These are phyloP conservation scores for Pseudocercospora pini-densiflorae DNA, from an alignment of 2,329 filamentous ascomycete genomes.

Conservation along the genomic window DNA sequence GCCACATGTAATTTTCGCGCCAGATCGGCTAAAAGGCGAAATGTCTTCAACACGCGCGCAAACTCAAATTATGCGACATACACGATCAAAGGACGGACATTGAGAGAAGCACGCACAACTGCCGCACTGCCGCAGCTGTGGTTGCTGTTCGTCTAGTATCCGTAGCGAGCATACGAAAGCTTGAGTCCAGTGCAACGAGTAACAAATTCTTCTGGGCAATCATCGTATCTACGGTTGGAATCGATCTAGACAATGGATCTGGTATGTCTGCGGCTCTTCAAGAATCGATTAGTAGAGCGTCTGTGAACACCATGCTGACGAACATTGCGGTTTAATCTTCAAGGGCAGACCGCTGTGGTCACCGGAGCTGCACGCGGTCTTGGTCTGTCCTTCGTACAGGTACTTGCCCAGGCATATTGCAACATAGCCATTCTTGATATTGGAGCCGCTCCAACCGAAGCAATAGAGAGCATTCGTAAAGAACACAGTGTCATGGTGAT, in stretches of 20 bases:
- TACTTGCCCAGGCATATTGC: conserved; percentile 12
- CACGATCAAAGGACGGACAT: background rate
- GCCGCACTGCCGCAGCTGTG: background rate
- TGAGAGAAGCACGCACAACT: background rate
- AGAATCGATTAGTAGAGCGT: conserved; percentile 3
- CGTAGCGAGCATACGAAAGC: too few species aligned
- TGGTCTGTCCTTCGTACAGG: conserved; percentile 36
- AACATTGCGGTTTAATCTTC: conserved; percentile 37
- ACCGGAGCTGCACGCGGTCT: conserved; percentile 50
- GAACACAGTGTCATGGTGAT: conserved; percentile 9
- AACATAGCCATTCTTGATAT: conserved; percentile 16
- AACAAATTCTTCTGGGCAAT: too few species aligned
- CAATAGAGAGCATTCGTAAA: conserved; percentile 1
- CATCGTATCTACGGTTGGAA: background rate
- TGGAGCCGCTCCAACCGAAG: background rate
- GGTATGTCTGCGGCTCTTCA: conserved; percentile 9
- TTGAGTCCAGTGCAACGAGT: too few species aligned
- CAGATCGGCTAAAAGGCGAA: conserved; percentile 11
- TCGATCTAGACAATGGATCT: conserved; percentile 25
- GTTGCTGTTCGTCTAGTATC: background rate
- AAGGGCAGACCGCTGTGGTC: conserved; percentile 43
- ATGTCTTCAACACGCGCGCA: background rate
- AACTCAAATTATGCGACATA: background rate
- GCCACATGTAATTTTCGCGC: background rate
- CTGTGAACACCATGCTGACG: conserved; percentile 9